A percentile compares a stretch with the other conserved stretches of the same genome.
These are phyloP conservation scores for Cystobasidium tubakii DNA, from an alignment of 768 basidiomycete genomes.

Conservation along the genomic window DNA sequence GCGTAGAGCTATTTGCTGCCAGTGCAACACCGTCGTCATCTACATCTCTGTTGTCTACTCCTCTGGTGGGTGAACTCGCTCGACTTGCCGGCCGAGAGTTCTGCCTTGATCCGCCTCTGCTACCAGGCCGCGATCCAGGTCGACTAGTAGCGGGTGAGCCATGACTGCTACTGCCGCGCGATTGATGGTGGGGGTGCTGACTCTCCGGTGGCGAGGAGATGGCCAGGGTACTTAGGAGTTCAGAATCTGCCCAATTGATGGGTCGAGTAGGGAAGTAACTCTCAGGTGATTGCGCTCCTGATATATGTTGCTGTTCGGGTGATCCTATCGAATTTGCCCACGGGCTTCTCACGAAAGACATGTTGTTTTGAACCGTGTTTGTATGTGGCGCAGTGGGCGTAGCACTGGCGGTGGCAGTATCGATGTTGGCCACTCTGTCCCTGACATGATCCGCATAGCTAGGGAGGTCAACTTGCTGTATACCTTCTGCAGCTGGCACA, in stretches of 20 bases:
- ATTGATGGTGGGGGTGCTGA: conserved; percentile 6
- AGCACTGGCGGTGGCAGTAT: conserved; percentile 51
- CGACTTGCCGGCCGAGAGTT: conserved; percentile 32
- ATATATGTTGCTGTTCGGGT: conserved; percentile 23
- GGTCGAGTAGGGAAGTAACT: conserved; percentile 24
- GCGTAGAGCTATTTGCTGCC: not conserved
- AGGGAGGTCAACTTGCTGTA: conserved; percentile 70
- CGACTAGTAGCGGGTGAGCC: conserved; percentile 21
- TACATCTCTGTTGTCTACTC: conserved; percentile 33
- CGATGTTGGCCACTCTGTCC: conserved; percentile 64
- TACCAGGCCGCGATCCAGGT: conserved; percentile 23
- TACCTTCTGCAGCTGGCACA: conserved; percentile 51
- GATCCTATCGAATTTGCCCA: conserved; percentile 27
- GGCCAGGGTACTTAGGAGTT: conserved; percentile 66
- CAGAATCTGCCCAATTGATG: conserved; percentile 72
- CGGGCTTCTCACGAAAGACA: conserved; percentile 19
- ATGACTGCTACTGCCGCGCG: conserved; percentile 5
- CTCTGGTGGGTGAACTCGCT: conserved; percentile 32
- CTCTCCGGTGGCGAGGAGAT: conserved; percentile 32
- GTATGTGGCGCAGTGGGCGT: not conserved
- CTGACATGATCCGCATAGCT: conserved; percentile 83
- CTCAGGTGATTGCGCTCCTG: conserved; percentile 3
- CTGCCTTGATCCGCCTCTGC: conserved; percentile 2
- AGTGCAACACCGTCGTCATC: conserved; percentile 2
- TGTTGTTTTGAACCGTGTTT: not conserved